Evolutionary conservation across 2,329 filamentous ascomycete species (phyloP).

Genomic region (Hypoxylon sp.): DNA sequence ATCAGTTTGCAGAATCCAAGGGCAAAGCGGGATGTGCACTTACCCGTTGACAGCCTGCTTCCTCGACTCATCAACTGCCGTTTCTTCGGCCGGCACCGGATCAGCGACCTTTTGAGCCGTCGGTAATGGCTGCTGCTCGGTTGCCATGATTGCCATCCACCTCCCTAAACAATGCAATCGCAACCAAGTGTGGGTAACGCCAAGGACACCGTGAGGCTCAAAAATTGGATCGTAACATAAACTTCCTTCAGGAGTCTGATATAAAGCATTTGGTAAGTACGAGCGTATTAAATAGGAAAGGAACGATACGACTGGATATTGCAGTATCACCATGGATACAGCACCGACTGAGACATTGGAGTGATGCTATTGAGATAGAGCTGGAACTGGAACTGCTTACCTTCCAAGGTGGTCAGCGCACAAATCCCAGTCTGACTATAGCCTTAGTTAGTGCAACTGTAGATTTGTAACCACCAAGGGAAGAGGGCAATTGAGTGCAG

Average conservation of each 20-base stretch:
- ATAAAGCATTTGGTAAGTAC: constrained; percentile 12
- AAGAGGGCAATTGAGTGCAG: no score
- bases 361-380: not conserved
- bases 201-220: not conserved
- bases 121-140: constrained; percentile 49
- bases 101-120: constrained; percentile 43
- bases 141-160: constrained; percentile 53
- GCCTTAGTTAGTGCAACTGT: constrained; percentile 15
- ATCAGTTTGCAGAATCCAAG: not conserved
- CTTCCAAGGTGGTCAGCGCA: constrained; percentile 1
- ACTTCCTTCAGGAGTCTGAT: not conserved
- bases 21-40: constrained; percentile 55
- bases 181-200: not conserved
- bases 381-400: constrained; percentile 1
- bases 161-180: constrained; percentile 5
- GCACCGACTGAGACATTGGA: not conserved
- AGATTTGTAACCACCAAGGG: not conserved
- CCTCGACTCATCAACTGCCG: constrained; percentile 63
- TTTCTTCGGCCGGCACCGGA: constrained; percentile 52
- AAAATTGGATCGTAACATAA: constrained; percentile 14
- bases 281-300: not conserved
- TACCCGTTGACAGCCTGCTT: constrained; percentile 66
- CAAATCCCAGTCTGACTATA: constrained; percentile 2
- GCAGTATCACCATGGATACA: not conserved
- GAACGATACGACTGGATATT: not conserved